Conservation (phyloP, 208 protist genomes). For the Acanthamoeba polyphaga region DNA sequence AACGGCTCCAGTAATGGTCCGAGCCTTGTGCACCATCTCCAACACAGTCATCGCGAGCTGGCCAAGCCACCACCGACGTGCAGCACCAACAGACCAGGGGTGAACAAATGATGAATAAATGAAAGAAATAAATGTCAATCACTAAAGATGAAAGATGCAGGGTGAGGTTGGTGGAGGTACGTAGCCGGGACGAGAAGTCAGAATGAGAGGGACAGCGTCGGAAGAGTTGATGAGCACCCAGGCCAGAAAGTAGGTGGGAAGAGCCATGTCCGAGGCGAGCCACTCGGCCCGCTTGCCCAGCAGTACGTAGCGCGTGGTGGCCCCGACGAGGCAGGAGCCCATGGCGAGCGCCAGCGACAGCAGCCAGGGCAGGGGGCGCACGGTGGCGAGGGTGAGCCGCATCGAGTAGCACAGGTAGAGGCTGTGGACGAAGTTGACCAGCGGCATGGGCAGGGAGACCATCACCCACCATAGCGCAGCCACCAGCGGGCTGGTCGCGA, state of each 20-base stretch:
- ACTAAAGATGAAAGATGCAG: not conserved
- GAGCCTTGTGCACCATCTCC: conserved; percentile 9
- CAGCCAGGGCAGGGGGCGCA: not conserved
- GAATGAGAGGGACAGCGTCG: no score
- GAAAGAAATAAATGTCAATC: not conserved
- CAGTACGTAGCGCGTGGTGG: not conserved
- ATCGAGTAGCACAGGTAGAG: conserved; percentile 14
- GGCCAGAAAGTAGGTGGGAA: not conserved
- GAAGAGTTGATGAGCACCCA: not conserved
- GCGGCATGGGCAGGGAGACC: not conserved
- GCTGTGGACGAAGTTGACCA: not conserved
- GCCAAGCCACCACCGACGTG: not conserved
- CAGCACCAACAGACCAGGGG: not conserved
- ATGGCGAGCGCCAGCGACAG: not conserved
- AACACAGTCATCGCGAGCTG: not conserved
- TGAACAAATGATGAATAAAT: no score
- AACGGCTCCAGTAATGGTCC: conserved; percentile 3
- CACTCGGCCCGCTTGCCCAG: not conserved
- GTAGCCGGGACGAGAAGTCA: not conserved
- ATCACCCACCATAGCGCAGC: not conserved
- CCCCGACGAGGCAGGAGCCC: not conserved
- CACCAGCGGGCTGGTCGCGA: not conserved
- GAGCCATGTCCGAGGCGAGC: not conserved
- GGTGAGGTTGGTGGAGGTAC: not conserved
- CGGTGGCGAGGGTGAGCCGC: not conserved